Base-by-base conservation (phyloP, 176 grass and related monocot genomes). In the Triticum timopheevii region DNA sequence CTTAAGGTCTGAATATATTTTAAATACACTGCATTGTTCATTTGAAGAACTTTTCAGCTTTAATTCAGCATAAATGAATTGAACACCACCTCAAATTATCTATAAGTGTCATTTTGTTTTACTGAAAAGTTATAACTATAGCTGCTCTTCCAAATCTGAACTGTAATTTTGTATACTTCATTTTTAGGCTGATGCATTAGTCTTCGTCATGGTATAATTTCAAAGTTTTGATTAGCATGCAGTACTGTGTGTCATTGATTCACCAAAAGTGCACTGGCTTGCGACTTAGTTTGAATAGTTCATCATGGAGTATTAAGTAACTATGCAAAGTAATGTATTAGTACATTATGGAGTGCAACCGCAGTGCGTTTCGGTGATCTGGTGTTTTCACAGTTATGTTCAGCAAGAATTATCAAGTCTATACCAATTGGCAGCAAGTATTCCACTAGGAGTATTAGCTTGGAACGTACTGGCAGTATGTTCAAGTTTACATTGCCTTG, bases 401-500 rank as follows among this genome's bases (percentile, higher is more conserved):
- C 22, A 77, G 42, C 2, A 1, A 65, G 11, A 33, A 56, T 24
- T 52, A n/a, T 47, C 47, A 81, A 34, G 25, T 52, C 20, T 27
- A 76, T 73, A 44, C 38, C 38, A 73, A 73, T 73, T 44, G 22
- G 36, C 23, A 73, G 10, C 36, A 72, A 23, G 34, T 10, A 2
- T 40, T 72, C n/a, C 36, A 72, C 5, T 73, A 25, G 44, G 47
- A 54, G 50, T 54, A 34, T 27, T 40, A 83, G 69, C 54, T 75
- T 84, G 45, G 9, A 63, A 3, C 36, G 34, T 63, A 33, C 56
- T 84, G 38, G 36, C 6, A 44, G 70, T 34, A 34, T 47, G 17
- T 64, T 7, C 16, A 84, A 76, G 24, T 22, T 83, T 76, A 50
- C 38, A 47, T 84, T 76, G 27, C 70, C 82, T 85, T 22, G 7